Evolutionary conservation across 2,329 filamentous ascomycete species (phyloP).

Genomic region (Arthrobotrys sinensis): DNA sequence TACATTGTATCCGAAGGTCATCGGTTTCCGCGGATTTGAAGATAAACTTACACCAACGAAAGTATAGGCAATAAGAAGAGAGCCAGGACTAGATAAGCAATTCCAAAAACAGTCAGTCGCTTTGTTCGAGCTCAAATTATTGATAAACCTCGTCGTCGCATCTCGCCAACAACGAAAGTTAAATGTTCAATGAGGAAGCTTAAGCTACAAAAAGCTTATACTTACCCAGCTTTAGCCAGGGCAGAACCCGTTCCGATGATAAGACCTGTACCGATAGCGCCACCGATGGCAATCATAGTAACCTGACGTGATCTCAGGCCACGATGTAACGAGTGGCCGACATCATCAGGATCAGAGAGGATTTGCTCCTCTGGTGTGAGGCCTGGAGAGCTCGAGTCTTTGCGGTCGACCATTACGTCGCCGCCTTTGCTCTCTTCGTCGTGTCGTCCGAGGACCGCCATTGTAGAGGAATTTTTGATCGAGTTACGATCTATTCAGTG

Average conservation of each 20-base stretch:
- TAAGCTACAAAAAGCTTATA: slow-evolving; percentile 33
- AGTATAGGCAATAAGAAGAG: slow-evolving; percentile 68
- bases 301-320: slow-evolving; percentile 73
- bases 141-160: slow-evolving; percentile 9
- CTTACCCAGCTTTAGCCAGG: slow-evolving; percentile 70
- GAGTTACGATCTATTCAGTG: slow-evolving; percentile 3
- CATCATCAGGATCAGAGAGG: slow-evolving; percentile 55
- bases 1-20: too few species aligned
- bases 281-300: slow-evolving; percentile 80
- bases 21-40: background rate
- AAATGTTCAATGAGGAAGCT: slow-evolving; percentile 38
- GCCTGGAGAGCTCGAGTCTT: slow-evolving; percentile 34
- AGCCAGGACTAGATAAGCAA: slow-evolving; percentile 64
- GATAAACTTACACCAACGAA: slow-evolving; percentile 67
- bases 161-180: slow-evolving; percentile 8
- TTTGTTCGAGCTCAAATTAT: slow-evolving; percentile 14
- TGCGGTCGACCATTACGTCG: slow-evolving; percentile 48
- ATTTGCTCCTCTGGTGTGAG: slow-evolving; percentile 43
- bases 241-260: slow-evolving; percentile 78
- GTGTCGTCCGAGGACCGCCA: slow-evolving; percentile 51
- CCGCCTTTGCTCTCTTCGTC: slow-evolving; percentile 56
- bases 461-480: slow-evolving; percentile 13
- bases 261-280: slow-evolving; percentile 81
- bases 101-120: slow-evolving; percentile 47
- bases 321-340: slow-evolving; percentile 68